Conservation (phyloP, 169 alveolate genomes). For the Babesia gibsoni region DNA sequence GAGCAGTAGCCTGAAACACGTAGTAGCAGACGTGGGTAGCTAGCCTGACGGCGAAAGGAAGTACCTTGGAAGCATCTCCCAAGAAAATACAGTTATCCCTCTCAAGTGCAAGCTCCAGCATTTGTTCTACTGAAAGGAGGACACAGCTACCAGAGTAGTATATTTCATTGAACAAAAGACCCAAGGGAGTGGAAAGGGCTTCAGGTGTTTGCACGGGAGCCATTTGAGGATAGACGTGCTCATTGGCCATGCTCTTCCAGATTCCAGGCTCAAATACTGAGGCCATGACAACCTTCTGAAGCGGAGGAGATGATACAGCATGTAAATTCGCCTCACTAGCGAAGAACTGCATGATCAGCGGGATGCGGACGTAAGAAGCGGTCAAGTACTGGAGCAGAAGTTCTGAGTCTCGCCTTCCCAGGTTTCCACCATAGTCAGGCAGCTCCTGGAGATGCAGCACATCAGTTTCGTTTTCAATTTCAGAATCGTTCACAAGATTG, state of each 20-base stretch:
- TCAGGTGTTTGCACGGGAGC: slow-evolving; percentile 70
- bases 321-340: slow-evolving; percentile 74
- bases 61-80: slow-evolving; percentile 57
- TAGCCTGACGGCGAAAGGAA: slow-evolving; percentile 44
- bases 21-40: slow-evolving; percentile 50
- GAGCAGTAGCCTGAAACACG: slow-evolving; percentile 26
- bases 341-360: slow-evolving; percentile 79
- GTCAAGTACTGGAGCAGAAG: slow-evolving; percentile 80
- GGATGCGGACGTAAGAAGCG: slow-evolving; percentile 81
- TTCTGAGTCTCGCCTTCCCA: slow-evolving; percentile 77
- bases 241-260: slow-evolving; percentile 68
- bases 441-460: slow-evolving; percentile 71
- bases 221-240: slow-evolving; percentile 55
- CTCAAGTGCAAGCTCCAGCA: slow-evolving; percentile 51
- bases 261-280: slow-evolving; percentile 78
- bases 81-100: slow-evolving; percentile 47
- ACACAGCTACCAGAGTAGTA: slow-evolving; percentile 58
- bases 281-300: slow-evolving; percentile 75
- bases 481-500: slow-evolving; percentile 44
- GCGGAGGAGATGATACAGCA: slow-evolving; percentile 59
- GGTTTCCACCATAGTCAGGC: slow-evolving; percentile 73
- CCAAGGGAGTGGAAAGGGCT: slow-evolving; percentile 73
- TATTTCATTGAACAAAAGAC: slow-evolving; percentile 77
- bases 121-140: slow-evolving; percentile 45
- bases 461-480: slow-evolving; percentile 75